Base-by-base conservation (phyloP, 176 grass and related monocot species). In the Zea luxurians region DNA sequence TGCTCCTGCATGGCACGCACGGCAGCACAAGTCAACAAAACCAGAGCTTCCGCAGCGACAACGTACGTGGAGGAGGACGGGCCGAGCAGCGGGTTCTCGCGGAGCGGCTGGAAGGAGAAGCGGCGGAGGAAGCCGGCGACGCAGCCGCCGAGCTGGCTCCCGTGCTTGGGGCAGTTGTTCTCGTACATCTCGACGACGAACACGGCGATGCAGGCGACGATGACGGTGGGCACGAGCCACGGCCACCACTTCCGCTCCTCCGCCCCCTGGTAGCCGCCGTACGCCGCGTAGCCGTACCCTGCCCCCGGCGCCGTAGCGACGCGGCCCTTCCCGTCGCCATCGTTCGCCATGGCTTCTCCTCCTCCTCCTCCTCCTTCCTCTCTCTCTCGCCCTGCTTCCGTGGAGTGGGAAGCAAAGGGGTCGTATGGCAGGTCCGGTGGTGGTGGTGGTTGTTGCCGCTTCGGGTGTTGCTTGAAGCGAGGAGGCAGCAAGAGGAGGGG, bases 151-250 rank as follows among this genome's bases (percentile, higher is more conserved):
- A 73, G 49, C 37, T 77, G 53, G 34, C 44, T 73, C 15, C 58
- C 18, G 76, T 92, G 85, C 45, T 11, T 76, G 52, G 91, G 87
- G 87, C 95, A 98, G 82, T 98, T 80, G 76, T 98, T 98, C 77
- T 94, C 79, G 48, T 88, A 91, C 91, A 98, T 98, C 95, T 94
- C 91, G 36, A 84, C 85, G 75, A 82, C 64, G 83, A 98, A 98
- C 13, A 98, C 87, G 5, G 71, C 91, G 45, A 98, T 71, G 83
- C 91, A 90, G 35, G 85, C 89, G 9, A 98, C 76, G 64, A 98
- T 86, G 13, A 94, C 63, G 63, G 84, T 69, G 77, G 95, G 95
- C 53, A 98, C 95, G 41, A 98, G 50, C 95, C 91, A 98, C 41
- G 95, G 83, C 85, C 78, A 84, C 95, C 91, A 98, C 76, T 78